phyloP scores from a whole-genome alignment of 176 grass and related monocot species.

The Juncus effusus region DNA sequence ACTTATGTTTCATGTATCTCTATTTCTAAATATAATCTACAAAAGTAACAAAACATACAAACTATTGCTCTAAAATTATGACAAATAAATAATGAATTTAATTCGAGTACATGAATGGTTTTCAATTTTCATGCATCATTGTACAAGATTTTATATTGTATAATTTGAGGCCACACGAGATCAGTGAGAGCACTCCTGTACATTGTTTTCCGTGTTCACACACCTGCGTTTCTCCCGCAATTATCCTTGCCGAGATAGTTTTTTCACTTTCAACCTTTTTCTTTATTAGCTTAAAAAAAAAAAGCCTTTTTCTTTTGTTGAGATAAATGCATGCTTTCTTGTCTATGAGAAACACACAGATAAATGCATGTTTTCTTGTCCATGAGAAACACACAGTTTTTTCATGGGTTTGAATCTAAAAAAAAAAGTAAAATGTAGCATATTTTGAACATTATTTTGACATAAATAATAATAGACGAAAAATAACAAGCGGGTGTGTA shows the following conservation, averaged over 20 bases:
- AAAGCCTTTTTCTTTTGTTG: neutral
- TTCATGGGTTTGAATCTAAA: neutral
- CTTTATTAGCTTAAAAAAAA: neutral
- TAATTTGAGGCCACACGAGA: slow-evolving; percentile 9
- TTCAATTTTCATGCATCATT: no score
- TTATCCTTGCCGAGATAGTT: slow-evolving; percentile 1
- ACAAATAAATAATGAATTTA: no score
- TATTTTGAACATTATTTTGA: no score
- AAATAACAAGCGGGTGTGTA: no score
- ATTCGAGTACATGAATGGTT: no score
- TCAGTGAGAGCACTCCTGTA: neutral
- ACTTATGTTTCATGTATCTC: no score
- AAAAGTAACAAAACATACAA: no score
- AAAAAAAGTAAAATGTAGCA: no score
- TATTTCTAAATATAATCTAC: no score
- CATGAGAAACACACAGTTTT: neutral
- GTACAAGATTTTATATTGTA: no score
- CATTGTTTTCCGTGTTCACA: slow-evolving; percentile 27
- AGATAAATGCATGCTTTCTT: neutral
- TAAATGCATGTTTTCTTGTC: neutral
- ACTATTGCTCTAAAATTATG: no score
- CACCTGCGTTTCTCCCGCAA: slow-evolving; percentile 4
- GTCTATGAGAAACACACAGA: neutral
- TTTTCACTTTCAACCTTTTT: slow-evolving; percentile 4
- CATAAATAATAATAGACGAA: no score